A percentile compares a stretch with the other conserved stretches of the same genome.
Evolutionary conservation across 768 basidiomycete genomes (phyloP).

Genomic region (Rhizopogon vulgaris): DNA sequence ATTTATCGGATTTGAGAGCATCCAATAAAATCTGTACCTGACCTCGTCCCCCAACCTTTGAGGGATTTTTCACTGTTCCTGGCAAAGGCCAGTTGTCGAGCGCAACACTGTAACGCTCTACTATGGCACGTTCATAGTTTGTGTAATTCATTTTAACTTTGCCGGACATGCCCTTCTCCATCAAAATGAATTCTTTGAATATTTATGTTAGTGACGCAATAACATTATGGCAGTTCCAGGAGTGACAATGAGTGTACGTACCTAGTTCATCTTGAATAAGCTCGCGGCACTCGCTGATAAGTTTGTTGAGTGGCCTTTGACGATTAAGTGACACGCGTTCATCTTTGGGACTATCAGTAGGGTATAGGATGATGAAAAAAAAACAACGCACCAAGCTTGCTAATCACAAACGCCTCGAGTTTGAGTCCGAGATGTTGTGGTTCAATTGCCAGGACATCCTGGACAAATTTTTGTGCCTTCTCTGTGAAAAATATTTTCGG

Average conservation of each 20-base stretch:
- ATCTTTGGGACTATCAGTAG: background rate
- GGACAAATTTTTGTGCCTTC: constrained; percentile 3
- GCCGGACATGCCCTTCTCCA: background rate
- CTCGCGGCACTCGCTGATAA: constrained; percentile 1
- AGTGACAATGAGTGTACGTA: background rate
- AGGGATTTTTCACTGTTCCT: background rate
- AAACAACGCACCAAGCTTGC: background rate
- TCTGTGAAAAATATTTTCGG: constrained; percentile 3
- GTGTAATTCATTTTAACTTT: background rate
- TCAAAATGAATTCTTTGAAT: background rate
- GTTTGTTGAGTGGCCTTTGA: constrained; percentile 1
- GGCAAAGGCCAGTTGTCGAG: background rate
- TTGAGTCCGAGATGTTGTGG: background rate
- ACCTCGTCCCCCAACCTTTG: constrained; percentile 1
- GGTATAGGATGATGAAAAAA: background rate
- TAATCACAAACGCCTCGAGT: background rate
- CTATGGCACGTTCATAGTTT: background rate
- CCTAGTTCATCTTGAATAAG: constrained; percentile 3
- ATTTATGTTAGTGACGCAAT: background rate
- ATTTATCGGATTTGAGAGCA: background rate
- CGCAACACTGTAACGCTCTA: background rate
- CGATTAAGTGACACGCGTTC: background rate
- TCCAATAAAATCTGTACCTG: background rate
- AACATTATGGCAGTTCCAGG: too few species aligned
- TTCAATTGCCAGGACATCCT: background rate